Conservation (phyloP, 768 basidiomycete species). For the Boletus eberwhitei region DNA sequence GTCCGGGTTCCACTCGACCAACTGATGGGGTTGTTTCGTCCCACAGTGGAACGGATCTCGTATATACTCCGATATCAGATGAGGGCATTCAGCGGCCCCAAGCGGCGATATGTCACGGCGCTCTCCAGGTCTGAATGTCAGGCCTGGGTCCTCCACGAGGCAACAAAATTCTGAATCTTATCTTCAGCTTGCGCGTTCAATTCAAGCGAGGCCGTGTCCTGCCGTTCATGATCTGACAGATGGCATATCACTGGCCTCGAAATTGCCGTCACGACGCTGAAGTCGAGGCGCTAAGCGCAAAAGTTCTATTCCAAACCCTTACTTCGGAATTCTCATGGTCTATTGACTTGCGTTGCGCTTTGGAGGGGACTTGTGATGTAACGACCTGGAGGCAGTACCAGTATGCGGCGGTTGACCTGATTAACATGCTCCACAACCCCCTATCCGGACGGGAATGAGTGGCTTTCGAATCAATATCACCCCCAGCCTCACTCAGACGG, state of each 20-base stretch:
- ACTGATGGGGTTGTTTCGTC: neutral
- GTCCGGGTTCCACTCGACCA: neutral
- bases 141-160: neutral
- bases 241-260: neutral
- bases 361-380: conserved; percentile 3
- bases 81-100: neutral
- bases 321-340: neutral
- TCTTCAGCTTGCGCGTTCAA: neutral
- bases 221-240: neutral
- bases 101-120: neutral
- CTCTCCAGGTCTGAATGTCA: neutral
- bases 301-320: neutral
- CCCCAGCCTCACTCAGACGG: conserved; percentile 32
- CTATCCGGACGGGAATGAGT: conserved; percentile 41
- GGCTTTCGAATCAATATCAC: conserved; percentile 33
- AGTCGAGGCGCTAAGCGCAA: neutral
- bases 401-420: neutral
- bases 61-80: neutral
- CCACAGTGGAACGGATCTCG: conserved; percentile 14
- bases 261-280: neutral
- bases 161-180: neutral
- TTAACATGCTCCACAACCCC: conserved; percentile 33
- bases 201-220: neutral
- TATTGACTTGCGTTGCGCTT: neutral
- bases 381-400: neutral